These are phyloP conservation scores for Halenospora varia DNA, from an alignment of 495 filamentous ascomycete species.

Conservation along the genomic window DNA sequence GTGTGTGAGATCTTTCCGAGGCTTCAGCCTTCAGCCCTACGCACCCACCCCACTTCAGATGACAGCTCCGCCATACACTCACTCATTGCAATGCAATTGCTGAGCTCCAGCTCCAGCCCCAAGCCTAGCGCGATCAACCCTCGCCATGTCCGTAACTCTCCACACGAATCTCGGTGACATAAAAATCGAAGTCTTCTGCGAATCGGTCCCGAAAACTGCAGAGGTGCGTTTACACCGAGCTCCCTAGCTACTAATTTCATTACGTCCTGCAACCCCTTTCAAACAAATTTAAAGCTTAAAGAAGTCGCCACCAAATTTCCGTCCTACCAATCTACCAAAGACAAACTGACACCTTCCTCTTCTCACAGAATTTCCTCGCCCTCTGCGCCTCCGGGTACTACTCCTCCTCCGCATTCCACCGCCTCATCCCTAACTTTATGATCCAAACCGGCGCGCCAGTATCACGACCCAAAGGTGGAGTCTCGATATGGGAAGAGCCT, in stretches of 20 bases:
- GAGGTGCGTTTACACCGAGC: too few relatives aligned
- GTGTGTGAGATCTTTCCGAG: too few relatives aligned
- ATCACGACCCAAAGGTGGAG: slow-evolving; percentile 69
- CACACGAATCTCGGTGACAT: slow-evolving; percentile 88
- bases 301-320: too few relatives aligned
- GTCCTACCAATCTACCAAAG: too few relatives aligned
- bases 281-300: too few relatives aligned
- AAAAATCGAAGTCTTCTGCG: slow-evolving; percentile 96
- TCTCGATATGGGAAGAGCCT: slow-evolving; percentile 76
- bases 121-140: neutral
- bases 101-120: neutral
- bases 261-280: neutral
- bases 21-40: slow-evolving; percentile 14
- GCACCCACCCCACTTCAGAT: neutral
- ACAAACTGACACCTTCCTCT: slow-evolving; percentile 5
- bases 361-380: slow-evolving; percentile 83
- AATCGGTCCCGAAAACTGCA: slow-evolving; percentile 85
- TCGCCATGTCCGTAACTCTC: slow-evolving; percentile 62
- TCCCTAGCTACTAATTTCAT: slow-evolving; percentile 2
- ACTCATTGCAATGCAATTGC: too few relatives aligned
- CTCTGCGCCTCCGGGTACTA: slow-evolving; percentile 89
- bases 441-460: slow-evolving; percentile 70
- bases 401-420: slow-evolving; percentile 85
- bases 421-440: slow-evolving; percentile 87
- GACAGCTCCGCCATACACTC: neutral